phyloP scores from a whole-genome alignment of 2,329 filamentous ascomycete genomes.

The Cryphonectria carpinicola region DNA sequence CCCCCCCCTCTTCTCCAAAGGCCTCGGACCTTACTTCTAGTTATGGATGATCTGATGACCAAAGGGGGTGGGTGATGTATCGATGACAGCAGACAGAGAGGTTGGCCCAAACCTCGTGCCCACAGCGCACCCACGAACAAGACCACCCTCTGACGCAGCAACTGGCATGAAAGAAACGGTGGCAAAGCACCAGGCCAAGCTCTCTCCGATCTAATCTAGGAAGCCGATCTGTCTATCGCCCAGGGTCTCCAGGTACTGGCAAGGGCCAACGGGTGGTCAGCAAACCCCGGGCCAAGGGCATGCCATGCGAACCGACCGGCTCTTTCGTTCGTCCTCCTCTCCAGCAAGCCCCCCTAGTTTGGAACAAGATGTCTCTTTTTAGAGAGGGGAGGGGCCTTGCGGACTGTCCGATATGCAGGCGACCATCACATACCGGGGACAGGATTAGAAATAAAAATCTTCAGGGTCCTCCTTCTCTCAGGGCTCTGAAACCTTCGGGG shows the following conservation, averaged over 20 bases:
- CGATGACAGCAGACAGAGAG: not conserved
- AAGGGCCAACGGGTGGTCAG: constrained; percentile 2
- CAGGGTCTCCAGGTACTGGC: constrained; percentile 1
- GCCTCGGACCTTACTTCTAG: not conserved
- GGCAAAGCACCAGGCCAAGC: not conserved
- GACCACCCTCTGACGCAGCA: not conserved
- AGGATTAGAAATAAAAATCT: not conserved
- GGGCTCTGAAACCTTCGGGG: constrained; percentile 2
- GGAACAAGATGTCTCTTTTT: constrained; percentile 7
- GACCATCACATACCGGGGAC: not conserved
- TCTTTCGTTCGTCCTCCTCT: constrained; percentile 2
- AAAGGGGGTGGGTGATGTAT: not conserved
- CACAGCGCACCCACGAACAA: not conserved
- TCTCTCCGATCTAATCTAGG: constrained; percentile 16
- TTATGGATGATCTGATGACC: not conserved
- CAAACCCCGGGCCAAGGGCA: not conserved
- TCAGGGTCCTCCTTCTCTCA: not conserved
- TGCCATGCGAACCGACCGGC: constrained; percentile 22
- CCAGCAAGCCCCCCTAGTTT: not conserved
- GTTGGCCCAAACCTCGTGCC: not conserved
- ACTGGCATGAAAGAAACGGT: not conserved
- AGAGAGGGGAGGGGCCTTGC: not conserved
- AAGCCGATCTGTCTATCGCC: constrained; percentile 26
- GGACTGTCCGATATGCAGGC: constrained; percentile 6
- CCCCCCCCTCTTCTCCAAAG: not conserved